phyloP scores from a whole-genome alignment of 345 rosid species.

The Corchorus olitorius region DNA sequence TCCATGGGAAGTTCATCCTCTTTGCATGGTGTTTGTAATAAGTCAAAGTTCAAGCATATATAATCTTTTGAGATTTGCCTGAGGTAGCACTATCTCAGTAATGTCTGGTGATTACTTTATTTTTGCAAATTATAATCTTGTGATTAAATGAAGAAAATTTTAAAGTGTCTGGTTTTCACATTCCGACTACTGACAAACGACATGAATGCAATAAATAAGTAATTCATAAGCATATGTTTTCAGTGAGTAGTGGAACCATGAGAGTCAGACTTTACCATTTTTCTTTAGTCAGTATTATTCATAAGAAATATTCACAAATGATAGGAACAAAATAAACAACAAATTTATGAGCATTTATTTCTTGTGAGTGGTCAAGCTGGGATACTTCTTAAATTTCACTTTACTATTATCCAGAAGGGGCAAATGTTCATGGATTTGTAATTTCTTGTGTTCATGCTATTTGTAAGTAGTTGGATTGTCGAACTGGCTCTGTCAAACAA shows the following conservation, averaged over 20 bases:
- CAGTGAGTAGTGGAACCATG: background rate
- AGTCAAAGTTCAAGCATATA: constrained; percentile 10
- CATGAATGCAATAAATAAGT: background rate
- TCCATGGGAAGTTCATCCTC: background rate
- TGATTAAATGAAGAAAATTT: background rate
- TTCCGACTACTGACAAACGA: background rate
- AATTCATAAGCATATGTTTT: background rate
- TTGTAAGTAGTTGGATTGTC: background rate
- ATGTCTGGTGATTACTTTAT: constrained; percentile 17
- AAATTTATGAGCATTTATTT: too few species aligned
- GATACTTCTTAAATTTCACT: background rate
- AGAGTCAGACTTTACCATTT: background rate
- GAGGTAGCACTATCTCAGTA: background rate
- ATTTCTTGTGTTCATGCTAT: background rate
- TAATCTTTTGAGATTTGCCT: background rate
- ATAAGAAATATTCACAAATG: too few species aligned
- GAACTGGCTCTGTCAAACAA: background rate
- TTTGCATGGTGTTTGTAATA: constrained; percentile 17
- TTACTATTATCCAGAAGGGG: background rate
- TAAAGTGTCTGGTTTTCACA: background rate
- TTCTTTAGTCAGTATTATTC: background rate
- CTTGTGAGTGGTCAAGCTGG: too few species aligned
- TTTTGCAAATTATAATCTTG: constrained; percentile 18
- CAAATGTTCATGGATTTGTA: background rate
- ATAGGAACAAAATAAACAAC: too few species aligned